Evolutionary conservation across 768 basidiomycete genomes (phyloP).

Genomic region (Hygrophoropsis aurantiaca): DNA sequence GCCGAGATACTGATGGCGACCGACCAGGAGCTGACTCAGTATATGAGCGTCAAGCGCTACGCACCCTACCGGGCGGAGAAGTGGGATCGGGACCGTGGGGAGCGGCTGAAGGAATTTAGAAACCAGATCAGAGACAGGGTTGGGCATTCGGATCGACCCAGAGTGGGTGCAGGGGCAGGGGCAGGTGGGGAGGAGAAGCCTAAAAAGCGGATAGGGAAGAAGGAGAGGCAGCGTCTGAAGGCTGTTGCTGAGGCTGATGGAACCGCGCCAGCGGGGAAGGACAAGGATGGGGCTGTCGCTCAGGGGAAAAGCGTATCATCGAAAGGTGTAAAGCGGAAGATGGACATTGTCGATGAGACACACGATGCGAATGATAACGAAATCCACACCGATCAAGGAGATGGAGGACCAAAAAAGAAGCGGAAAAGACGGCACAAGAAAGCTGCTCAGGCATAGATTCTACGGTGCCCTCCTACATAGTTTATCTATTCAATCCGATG

Average conservation of each 20-base stretch:
- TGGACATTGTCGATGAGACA: constrained; percentile 17
- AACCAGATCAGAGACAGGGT: constrained; percentile 50
- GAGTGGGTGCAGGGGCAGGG: constrained; percentile 15
- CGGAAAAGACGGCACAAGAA: constrained; percentile 44
- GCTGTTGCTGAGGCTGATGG: constrained; percentile 17
- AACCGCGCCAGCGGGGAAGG: constrained; percentile 4
- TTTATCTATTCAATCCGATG: too few relatives aligned
- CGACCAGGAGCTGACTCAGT: constrained; percentile 90
- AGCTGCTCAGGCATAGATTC: constrained; percentile 8
- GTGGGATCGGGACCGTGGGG: constrained; percentile 65
- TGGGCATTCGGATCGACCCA: constrained; percentile 14
- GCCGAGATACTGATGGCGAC: constrained; percentile 89
- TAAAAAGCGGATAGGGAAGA: constrained; percentile 72
- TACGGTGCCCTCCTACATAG: too few relatives aligned
- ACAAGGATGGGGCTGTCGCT: not conserved
- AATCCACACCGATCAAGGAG: constrained; percentile 9
- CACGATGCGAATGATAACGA: constrained; percentile 7
- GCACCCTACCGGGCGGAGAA: constrained; percentile 81
- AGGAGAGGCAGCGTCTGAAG: constrained; percentile 60
- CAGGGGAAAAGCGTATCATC: not conserved
- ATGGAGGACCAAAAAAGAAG: constrained; percentile 30
- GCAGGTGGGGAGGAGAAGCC: constrained; percentile 24
- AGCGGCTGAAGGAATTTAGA: constrained; percentile 74
- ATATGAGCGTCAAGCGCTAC: constrained; percentile 84
- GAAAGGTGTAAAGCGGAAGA: constrained; percentile 8